Evolutionary conservation across 83 land plant genomes (phyloP).

Genomic region (Diphasiastrum complanatum): DNA sequence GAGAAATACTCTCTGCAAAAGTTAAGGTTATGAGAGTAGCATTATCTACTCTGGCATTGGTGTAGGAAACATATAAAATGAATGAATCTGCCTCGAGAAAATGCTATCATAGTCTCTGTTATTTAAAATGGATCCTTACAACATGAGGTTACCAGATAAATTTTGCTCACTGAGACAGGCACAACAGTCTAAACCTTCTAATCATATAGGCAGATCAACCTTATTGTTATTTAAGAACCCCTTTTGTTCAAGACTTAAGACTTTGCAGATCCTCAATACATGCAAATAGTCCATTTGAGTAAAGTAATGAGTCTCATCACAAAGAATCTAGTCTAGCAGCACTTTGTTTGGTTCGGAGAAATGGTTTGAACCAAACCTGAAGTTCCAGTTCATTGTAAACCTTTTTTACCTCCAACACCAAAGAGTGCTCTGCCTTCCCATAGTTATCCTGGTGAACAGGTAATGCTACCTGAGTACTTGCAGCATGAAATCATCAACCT

Average conservation of each 20-base stretch:
- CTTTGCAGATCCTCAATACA: too few relatives aligned
- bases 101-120: too few relatives aligned
- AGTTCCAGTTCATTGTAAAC: slow-evolving; percentile 73
- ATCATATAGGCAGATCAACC: background rate
- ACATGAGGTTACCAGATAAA: background rate
- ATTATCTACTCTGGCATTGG: slow-evolving; percentile 9
- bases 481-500: slow-evolving; percentile 1
- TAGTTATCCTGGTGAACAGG: slow-evolving; percentile 58
- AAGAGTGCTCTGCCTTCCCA: slow-evolving; percentile 59
- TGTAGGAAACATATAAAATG: slow-evolving; percentile 11
- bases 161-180: background rate
- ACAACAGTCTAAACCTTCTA: background rate
- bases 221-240: background rate
- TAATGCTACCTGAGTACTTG: background rate
- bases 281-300: too few relatives aligned
- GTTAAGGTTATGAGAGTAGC: background rate
- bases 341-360: slow-evolving; percentile 28
- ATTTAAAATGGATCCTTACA: too few relatives aligned
- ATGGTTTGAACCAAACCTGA: slow-evolving; percentile 41
- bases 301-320: too few relatives aligned
- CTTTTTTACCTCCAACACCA: slow-evolving; percentile 68
- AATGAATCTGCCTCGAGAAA: background rate
- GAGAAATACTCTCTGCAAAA: slow-evolving; percentile 25
- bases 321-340: background rate
- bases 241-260: too few relatives aligned